Evolutionary conservation across 805 yeast genomes (phyloP).

Genomic region (Candida tammaniensis): DNA sequence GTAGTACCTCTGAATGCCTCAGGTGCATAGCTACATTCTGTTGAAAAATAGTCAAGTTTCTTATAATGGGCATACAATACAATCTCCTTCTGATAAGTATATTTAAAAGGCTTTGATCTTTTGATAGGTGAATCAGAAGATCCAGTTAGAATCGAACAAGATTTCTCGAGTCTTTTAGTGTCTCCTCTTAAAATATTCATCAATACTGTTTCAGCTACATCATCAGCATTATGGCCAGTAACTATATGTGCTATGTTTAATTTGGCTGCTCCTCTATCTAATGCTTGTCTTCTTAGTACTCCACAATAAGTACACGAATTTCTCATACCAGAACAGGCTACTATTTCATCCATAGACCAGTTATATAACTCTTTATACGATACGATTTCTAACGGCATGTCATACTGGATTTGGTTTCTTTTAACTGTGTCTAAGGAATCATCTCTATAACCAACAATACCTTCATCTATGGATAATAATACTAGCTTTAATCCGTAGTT

Average conservation of each 20-base stretch:
- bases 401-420: slow-evolving; percentile 82
- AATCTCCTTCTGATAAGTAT: slow-evolving; percentile 94
- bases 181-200: slow-evolving; percentile 97
- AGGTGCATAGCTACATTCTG: slow-evolving; percentile 98
- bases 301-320: slow-evolving; percentile 98
- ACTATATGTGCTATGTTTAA: slow-evolving; percentile 86
- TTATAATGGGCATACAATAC: slow-evolving; percentile 96
- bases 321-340: slow-evolving; percentile 87
- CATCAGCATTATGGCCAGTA: slow-evolving; percentile 99
- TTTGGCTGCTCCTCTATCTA: slow-evolving; percentile 92
- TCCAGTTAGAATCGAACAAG: slow-evolving; percentile 81
- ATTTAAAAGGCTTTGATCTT: slow-evolving; percentile 93
- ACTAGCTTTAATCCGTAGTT: slow-evolving; percentile 84
- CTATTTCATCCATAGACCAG: slow-evolving; percentile 99
- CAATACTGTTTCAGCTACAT: slow-evolving; percentile 96
- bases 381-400: slow-evolving; percentile 74
- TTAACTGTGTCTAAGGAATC: slow-evolving; percentile 96
- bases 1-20: slow-evolving; percentile 99
- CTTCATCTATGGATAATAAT: slow-evolving; percentile 89
- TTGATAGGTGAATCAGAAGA: slow-evolving; percentile 85
- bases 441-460: slow-evolving; percentile 94
- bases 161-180: slow-evolving; percentile 83
- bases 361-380: slow-evolving; percentile 86
- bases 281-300: slow-evolving; percentile 91
- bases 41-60: slow-evolving; percentile 90